A percentile compares a stretch with the other conserved stretches of the same genome.
Evolutionary conservation across 371 early-diverging fungal species (phyloP).

Genomic region (Mortierella sp.): DNA sequence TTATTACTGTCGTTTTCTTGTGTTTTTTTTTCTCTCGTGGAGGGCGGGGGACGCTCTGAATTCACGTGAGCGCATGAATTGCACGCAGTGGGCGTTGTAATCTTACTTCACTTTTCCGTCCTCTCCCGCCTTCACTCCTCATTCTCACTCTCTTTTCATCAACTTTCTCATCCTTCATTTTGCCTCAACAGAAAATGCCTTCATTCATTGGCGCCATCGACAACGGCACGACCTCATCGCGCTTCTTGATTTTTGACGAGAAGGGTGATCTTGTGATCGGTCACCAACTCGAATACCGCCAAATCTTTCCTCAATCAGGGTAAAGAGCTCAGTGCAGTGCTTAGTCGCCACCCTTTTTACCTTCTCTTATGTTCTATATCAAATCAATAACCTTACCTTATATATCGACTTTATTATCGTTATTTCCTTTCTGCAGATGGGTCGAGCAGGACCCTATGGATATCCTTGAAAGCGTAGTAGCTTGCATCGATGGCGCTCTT

Average conservation of each 20-base stretch:
- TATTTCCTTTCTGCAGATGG: constrained; percentile 68
- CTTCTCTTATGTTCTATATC: too few species aligned
- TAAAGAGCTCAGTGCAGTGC: too few species aligned
- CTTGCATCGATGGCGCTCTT: constrained; percentile 77
- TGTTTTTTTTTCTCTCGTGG: too few species aligned
- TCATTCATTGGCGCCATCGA: constrained; percentile 90
- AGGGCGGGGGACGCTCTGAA: too few species aligned
- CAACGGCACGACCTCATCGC: constrained; percentile 94
- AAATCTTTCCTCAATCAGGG: constrained; percentile 85
- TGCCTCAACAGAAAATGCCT: constrained; percentile 53
- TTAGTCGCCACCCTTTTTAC: background rate
- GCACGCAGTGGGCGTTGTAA: background rate
- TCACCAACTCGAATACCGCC: constrained; percentile 88
- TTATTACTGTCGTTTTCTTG: too few species aligned
- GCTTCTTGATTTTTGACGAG: constrained; percentile 93
- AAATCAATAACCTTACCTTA: too few species aligned
- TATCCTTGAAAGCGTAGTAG: constrained; percentile 76
- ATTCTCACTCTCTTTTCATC: background rate
- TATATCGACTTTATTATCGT: background rate
- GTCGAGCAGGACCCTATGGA: constrained; percentile 90
- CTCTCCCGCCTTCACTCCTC: constrained; percentile 3
- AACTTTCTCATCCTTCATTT: background rate
- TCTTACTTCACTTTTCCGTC: background rate
- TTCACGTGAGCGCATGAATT: too few species aligned
- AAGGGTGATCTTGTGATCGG: constrained; percentile 78